phyloP scores from a whole-genome alignment of 2,329 filamentous ascomycete genomes.

The Dactylellina haptotyla region DNA sequence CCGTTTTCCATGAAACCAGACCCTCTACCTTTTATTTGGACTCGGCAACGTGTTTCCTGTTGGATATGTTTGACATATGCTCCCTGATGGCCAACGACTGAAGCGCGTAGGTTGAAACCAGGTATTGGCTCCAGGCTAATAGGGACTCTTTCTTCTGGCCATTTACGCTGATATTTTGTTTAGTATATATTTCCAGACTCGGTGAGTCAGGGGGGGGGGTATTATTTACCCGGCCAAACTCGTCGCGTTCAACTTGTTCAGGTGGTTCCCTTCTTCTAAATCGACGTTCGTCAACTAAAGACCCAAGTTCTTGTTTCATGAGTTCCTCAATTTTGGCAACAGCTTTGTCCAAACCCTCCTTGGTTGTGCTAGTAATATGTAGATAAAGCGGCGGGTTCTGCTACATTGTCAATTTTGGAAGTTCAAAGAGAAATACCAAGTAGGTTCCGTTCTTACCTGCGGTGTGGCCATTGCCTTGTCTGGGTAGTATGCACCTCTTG shows the following conservation, averaged over 20 bases:
- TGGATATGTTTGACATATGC: slow-evolving; percentile 99
- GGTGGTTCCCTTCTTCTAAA: slow-evolving; percentile 82
- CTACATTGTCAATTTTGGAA: neutral
- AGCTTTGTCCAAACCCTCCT: slow-evolving; percentile 89
- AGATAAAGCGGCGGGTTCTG: slow-evolving; percentile 94
- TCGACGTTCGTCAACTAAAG: slow-evolving; percentile 91
- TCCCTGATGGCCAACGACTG: slow-evolving; percentile 93
- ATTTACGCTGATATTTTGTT: slow-evolving; percentile 78
- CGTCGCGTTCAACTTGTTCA: slow-evolving; percentile 85
- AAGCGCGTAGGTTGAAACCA: slow-evolving; percentile 94
- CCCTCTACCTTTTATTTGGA: slow-evolving; percentile 96
- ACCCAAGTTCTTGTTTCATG: slow-evolving; percentile 94
- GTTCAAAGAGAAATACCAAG: neutral
- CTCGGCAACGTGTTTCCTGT: slow-evolving; percentile 90
- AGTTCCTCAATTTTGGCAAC: slow-evolving; percentile 89
- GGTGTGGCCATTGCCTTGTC: slow-evolving; percentile 98
- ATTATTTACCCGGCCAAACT: slow-evolving; percentile 81
- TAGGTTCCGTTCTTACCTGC: slow-evolving; percentile 70
- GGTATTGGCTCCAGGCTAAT: slow-evolving; percentile 89
- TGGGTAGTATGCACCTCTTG: slow-evolving; percentile 93
- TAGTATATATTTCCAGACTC: slow-evolving; percentile 50
- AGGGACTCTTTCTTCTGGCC: slow-evolving; percentile 94
- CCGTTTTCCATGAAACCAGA: slow-evolving; percentile 92
- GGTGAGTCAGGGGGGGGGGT: neutral
- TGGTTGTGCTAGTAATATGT: slow-evolving; percentile 91